Base-by-base conservation (phyloP, 2,329 filamentous ascomycete species). In the Cladosporium sp. region DNA sequence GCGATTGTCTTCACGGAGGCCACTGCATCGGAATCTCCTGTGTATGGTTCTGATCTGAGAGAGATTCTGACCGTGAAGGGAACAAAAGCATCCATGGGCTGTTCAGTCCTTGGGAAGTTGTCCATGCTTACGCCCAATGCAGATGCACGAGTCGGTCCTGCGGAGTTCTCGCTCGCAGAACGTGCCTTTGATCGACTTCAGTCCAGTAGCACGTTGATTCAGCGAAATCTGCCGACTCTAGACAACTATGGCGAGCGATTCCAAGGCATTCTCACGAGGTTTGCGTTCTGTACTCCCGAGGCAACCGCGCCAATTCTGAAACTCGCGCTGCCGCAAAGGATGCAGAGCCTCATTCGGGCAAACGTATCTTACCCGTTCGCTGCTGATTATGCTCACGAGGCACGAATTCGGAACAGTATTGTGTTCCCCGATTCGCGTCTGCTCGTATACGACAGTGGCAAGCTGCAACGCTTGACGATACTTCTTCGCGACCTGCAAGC, bases 401-500 rank as follows among this genome's bases (percentile, higher is more conserved):
- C 93, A 14, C 90, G 93, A 17, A 94, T 96, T 83, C 88, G 92
- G 20, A 81, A 95, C 15, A 95, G 90, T 3, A 97, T 99, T 61
- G 94, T 96, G 45, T 99, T 99, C 71, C 94, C 95, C 0, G 94
- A 99, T 73, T 96, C 92, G 72, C 85, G 94, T 37, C 84, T 99
- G n/a, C 79, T 99, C 0, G 93, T 99, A 72, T 99, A 96, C 72
- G 94, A 99, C 74, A 97, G 94, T 69, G 94, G 94, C 66, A 99
- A 99, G 74, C 83, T 99, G 3, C 94, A 99, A 69, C 87, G 88
- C 17, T 82, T 99, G 15, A 94, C 95, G 69, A 87, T 87, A 61
- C 82, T 99, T 1, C 82, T 99, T 14, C 88, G 94, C 9, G 87
- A 89, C 62, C 82, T 99, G 7, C 92, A 97, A 75, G 85, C 89